phyloP scores from a whole-genome alignment of 441 rosid genomes.

The Jatropha multifida region DNA sequence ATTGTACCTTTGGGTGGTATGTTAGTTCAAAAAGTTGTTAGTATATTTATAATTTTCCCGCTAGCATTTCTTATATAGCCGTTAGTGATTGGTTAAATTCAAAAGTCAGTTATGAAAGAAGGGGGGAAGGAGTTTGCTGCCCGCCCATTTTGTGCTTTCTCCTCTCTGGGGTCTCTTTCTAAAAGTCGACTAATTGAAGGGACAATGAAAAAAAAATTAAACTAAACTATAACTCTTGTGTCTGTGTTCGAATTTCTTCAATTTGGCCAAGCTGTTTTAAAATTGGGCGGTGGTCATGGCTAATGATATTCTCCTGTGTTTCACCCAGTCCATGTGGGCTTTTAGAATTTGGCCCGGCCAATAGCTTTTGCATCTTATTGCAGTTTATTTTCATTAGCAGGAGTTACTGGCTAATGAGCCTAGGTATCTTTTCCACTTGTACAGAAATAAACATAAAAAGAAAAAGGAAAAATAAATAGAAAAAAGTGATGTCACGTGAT shows the following conservation, averaged over 20 bases:
- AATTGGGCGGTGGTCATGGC: not conserved
- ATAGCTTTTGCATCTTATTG: not conserved
- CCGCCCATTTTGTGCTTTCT: slow-evolving; percentile 28
- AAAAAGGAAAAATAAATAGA: no score
- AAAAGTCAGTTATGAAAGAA: slow-evolving; percentile 38
- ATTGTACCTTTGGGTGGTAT: slow-evolving; percentile 23
- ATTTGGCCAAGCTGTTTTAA: not conserved
- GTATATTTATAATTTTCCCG: slow-evolving; percentile 22
- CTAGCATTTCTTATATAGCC: slow-evolving; percentile 27
- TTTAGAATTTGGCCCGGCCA: not conserved
- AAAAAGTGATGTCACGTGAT: no score
- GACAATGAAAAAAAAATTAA: not conserved
- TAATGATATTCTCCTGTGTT: not conserved
- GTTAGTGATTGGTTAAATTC: slow-evolving; percentile 33
- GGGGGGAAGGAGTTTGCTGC: not conserved
- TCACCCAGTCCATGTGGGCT: not conserved
- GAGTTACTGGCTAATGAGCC: no score
- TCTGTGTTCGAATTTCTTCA: not conserved
- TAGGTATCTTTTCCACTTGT: no score
- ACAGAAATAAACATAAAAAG: no score
- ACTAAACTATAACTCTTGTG: no score
- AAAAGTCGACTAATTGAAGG: slow-evolving; percentile 24
- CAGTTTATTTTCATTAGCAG: no score
- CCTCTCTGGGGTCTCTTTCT: not conserved
- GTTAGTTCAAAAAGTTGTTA: slow-evolving; percentile 44